A percentile compares a stretch with the other conserved stretches of the same genome.
Conservation (phyloP, 208 protist genomes). For the Porcisia hertigi region DNA sequence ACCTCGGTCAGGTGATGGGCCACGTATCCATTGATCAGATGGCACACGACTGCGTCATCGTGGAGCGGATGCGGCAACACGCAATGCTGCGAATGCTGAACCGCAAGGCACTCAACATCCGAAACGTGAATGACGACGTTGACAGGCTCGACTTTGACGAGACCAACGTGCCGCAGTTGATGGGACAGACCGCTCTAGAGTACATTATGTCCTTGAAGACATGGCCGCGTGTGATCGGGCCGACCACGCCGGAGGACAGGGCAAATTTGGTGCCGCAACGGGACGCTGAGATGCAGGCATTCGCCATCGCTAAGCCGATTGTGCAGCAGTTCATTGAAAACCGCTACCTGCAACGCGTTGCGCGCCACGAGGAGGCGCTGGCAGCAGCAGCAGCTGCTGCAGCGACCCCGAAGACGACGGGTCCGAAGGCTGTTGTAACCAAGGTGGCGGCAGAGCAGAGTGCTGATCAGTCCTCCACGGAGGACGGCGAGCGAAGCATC, state of each 20-base stretch:
- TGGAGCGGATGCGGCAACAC: conserved; percentile 30
- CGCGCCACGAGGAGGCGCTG: conserved; percentile 23
- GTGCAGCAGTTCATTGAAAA: conserved; percentile 45
- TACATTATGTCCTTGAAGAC: conserved; percentile 28
- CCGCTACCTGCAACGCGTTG: conserved; percentile 32
- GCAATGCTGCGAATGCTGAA: conserved; percentile 22
- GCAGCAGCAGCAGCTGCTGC: not conserved
- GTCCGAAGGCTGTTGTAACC: not conserved
- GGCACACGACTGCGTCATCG: conserved; percentile 36
- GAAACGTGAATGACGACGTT: not conserved
- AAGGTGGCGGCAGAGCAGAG: not conserved
- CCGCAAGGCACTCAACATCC: not conserved
- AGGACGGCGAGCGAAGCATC: conserved; percentile 17
- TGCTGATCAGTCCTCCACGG: conserved; percentile 9
- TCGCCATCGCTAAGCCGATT: conserved; percentile 32
- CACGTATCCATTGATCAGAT: conserved; percentile 41
- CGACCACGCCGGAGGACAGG: conserved; percentile 31
- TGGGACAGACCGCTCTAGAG: conserved; percentile 22
- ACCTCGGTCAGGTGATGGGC: conserved; percentile 50
- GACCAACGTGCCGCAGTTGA: conserved; percentile 18
- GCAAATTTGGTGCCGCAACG: conserved; percentile 23
- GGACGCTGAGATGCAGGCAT: conserved; percentile 32
- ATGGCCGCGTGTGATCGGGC: conserved; percentile 51
- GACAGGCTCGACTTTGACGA: conserved; percentile 1
- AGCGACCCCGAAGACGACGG: not conserved